Conservation (phyloP, 768 basidiomycete species). For the Nidula microcarpa region DNA sequence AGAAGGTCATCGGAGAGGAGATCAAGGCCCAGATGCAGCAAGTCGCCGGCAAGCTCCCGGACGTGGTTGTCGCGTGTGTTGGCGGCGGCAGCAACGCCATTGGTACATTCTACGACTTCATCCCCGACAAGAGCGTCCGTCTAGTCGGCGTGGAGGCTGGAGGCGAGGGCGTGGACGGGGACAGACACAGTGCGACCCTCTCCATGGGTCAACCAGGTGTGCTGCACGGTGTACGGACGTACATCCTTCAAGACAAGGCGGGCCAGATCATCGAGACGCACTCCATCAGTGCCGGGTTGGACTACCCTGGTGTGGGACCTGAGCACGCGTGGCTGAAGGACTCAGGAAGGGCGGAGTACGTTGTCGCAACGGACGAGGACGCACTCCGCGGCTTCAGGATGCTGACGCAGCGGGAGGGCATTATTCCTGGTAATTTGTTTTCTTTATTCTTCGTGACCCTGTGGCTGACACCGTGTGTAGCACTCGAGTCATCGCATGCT, state of each 20-base stretch:
- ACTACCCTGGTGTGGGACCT: constrained; percentile 97
- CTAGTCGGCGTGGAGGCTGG: constrained; percentile 96
- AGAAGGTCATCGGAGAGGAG: constrained; percentile 90
- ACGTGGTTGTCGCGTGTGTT: constrained; percentile 94
- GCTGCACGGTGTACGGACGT: constrained; percentile 93
- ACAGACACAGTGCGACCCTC: constrained; percentile 89
- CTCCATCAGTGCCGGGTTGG: constrained; percentile 93
- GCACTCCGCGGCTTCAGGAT: constrained; percentile 90
- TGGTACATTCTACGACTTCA: constrained; percentile 97
- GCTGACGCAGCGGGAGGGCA: constrained; percentile 91
- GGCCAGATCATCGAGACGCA: constrained; percentile 98
- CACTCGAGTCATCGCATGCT: constrained; percentile 93
- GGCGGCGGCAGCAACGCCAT: constrained; percentile 98
- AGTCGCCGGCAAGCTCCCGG: constrained; percentile 80
- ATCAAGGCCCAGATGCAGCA: constrained; percentile 85
- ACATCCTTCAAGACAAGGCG: constrained; percentile 81
- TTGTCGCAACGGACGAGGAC: constrained; percentile 90
- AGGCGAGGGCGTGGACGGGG: constrained; percentile 87
- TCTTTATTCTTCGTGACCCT: neutral
- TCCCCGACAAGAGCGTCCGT: constrained; percentile 79
- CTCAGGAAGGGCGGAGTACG: constrained; percentile 89
- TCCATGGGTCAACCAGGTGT: constrained; percentile 91
- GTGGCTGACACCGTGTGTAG: constrained; percentile 30
- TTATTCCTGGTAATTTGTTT: constrained; percentile 76
- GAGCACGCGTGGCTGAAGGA: constrained; percentile 99